Evolutionary conservation across 1,284 basidiomycete species (phyloP), one percentile per base, ranked within the genome.

Genomic region (Leccinum pachyderme): DNA sequence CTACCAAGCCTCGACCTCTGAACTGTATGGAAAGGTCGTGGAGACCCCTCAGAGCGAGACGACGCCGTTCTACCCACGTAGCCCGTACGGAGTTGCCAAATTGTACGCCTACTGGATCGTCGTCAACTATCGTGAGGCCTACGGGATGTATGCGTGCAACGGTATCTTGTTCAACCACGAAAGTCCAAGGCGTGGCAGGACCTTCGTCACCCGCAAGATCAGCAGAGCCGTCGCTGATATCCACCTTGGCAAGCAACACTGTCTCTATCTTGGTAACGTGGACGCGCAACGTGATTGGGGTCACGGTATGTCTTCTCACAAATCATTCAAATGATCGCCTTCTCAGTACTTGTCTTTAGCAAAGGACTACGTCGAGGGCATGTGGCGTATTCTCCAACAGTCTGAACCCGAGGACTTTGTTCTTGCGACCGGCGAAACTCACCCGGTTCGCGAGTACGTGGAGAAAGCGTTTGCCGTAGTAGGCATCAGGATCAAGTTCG

Each of bases 361-460:
- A 50, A 84, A 83, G 60, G 92, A 94, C 69, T 94, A 93, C 65
- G 87, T 93, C 11, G 93, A 95, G 73, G 93, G 93, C 44, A 95
- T 96, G 94, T 96, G 93, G 93, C 80, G 82, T 65, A 94, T 96
- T 83, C 82, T 96, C 28, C 93, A 96, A 72, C 93, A 95, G 70
- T 79, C 84, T 7, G 62, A 63, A 27, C 77, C 93, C 1, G 84
- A 92, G 22, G 93, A 96, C 73, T 96, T 91, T 66, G 93, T 96
- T 35, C 87, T 96, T 44, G 93, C 93, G 0, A 95, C 91, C 1
- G 92, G 92, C 32, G 93, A 95, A 77, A 95, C 92, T 28, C 94
- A 96, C 71, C 84, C 84, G 45, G 93, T 96, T 31, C 85, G 91
- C 50, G 91, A 95, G 73, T 95, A 86, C 64, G 90, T 95, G 59